phyloP scores from a whole-genome alignment of 2,329 filamentous ascomycete genomes.

The Phoma sp. region DNA sequence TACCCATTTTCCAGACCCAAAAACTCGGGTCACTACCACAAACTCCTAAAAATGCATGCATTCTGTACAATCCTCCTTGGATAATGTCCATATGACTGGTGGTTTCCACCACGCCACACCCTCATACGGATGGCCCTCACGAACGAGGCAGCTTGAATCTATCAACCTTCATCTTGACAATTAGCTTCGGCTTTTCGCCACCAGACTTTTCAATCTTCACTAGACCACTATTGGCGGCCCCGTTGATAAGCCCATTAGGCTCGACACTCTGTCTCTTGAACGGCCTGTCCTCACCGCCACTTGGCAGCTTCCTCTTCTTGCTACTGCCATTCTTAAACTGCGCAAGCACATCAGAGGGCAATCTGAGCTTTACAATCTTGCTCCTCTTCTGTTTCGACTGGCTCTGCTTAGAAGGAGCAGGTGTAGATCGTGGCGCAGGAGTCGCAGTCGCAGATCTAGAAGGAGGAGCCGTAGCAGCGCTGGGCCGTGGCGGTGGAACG shows the following conservation, averaged over 20 bases:
- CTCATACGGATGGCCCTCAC: not conserved
- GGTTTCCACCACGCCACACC: too few relatives aligned
- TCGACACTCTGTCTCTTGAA: constrained; percentile 40
- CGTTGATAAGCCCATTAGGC: constrained; percentile 22
- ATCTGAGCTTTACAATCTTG: constrained; percentile 36
- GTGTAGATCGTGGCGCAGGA: constrained; percentile 19
- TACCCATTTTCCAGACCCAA: constrained; percentile 9
- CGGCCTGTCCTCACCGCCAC: constrained; percentile 28
- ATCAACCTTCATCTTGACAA: constrained; percentile 32
- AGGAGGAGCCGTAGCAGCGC: constrained; percentile 15
- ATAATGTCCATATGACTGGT: not conserved
- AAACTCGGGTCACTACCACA: constrained; percentile 1
- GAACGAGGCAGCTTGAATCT: constrained; percentile 15
- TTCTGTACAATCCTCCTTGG: not conserved
- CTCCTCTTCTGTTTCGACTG: constrained; percentile 30
- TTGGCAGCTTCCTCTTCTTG: constrained; percentile 34
- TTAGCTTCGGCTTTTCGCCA: constrained; percentile 23
- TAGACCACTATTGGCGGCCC: constrained; percentile 22
- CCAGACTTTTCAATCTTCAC: constrained; percentile 29
- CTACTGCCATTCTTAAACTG: constrained; percentile 18
- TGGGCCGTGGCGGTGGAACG: constrained; percentile 24
- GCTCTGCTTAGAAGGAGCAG: constrained; percentile 4
- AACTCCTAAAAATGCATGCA: constrained; percentile 12
- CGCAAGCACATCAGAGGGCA: constrained; percentile 26
- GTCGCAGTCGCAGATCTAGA: constrained; percentile 11